These are phyloP conservation scores for Hibiscus syriacus DNA, from an alignment of 345 rosid species.

Conservation along the genomic window DNA sequence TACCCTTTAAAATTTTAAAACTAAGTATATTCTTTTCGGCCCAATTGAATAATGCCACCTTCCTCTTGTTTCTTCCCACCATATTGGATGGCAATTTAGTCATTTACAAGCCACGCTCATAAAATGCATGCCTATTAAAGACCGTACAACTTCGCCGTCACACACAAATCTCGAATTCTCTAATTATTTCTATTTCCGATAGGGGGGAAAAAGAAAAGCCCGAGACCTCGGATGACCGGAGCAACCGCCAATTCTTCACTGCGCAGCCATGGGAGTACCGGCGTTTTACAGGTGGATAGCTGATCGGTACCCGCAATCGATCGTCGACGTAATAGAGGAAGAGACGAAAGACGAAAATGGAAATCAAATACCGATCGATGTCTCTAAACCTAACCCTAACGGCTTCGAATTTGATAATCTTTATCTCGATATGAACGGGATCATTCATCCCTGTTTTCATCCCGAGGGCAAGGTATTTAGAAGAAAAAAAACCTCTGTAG, in stretches of 20 bases:
- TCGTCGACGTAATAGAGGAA: slow-evolving; percentile 76
- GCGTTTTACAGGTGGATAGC: slow-evolving; percentile 96
- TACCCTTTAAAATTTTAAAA: neutral
- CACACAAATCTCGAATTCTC: slow-evolving; percentile 8
- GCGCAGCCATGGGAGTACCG: slow-evolving; percentile 77
- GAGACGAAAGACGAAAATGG: slow-evolving; percentile 45
- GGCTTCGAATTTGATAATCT: slow-evolving; percentile 83
- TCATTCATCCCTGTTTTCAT: slow-evolving; percentile 94
- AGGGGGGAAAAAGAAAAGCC: neutral
- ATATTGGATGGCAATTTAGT: neutral
- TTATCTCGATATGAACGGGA: slow-evolving; percentile 93
- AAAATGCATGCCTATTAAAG: neutral
- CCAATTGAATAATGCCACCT: neutral
- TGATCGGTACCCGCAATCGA: slow-evolving; percentile 80
- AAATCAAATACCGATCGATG: slow-evolving; percentile 37
- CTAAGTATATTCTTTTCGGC: neutral
- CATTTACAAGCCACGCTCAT: neutral
- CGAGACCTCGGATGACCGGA: neutral
- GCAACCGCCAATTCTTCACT: neutral
- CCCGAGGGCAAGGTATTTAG: slow-evolving; percentile 90
- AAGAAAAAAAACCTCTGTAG: neutral
- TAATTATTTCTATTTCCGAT: neutral
- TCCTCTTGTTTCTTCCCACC: neutral
- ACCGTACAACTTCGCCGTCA: neutral
- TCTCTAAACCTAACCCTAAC: slow-evolving; percentile 82